Percentiles rank a stretch among this genome's conserved stretches.
These are phyloP conservation scores for Cladosporium velox DNA, from an alignment of 2,329 filamentous ascomycete species.

Conservation along the genomic window DNA sequence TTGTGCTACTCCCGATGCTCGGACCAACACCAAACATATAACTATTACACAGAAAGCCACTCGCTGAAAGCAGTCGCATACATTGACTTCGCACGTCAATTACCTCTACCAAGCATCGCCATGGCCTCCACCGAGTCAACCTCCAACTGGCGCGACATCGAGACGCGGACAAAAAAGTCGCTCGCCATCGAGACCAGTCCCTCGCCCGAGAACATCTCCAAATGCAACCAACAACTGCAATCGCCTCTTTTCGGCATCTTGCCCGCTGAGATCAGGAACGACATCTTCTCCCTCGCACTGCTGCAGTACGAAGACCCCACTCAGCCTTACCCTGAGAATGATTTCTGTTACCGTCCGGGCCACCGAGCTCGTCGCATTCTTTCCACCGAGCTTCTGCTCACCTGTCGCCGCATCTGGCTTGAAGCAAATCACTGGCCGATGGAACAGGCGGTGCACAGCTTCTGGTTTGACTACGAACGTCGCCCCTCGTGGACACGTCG, in stretches of 20 bases:
- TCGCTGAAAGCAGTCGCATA: background rate
- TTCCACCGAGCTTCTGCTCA: slow-evolving; percentile 34
- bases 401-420: slow-evolving; percentile 41
- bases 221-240: background rate
- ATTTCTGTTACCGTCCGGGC: slow-evolving; percentile 40
- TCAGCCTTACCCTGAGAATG: slow-evolving; percentile 29
- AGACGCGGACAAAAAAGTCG: background rate
- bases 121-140: background rate
- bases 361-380: slow-evolving; percentile 31
- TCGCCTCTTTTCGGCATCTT: slow-evolving; percentile 30
- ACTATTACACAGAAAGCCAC: background rate
- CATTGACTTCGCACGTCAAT: background rate
- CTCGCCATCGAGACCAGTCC: background rate
- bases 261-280: slow-evolving; percentile 38
- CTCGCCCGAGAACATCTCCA: slow-evolving; percentile 2
- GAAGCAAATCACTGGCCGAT: slow-evolving; percentile 38
- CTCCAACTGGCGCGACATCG: background rate
- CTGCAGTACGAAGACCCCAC: slow-evolving; percentile 34
- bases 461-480: slow-evolving; percentile 31
- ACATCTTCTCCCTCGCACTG: slow-evolving; percentile 40
- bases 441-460: slow-evolving; percentile 34
- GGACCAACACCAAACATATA: background rate
- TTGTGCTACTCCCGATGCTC: background rate
- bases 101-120: background rate
- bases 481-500: background rate